Conservation (phyloP, 23 red algal genomes). For the Gracilaria gracilis region DNA sequence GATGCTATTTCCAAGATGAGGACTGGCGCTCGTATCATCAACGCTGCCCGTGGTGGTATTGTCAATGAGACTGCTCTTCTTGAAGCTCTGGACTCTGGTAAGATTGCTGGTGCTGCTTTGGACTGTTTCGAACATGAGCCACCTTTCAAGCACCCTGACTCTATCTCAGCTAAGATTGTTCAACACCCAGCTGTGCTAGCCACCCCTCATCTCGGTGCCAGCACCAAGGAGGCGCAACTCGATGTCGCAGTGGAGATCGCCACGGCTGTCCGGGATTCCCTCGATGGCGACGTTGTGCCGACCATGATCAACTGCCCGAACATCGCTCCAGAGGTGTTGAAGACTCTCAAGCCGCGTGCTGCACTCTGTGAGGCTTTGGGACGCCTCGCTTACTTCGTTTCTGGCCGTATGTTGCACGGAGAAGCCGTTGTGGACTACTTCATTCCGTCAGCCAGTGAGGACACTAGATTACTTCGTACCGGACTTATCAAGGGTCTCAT, state of each 20-base stretch:
- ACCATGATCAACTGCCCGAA: constrained; percentile 97
- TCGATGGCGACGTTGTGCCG: constrained; percentile 89
- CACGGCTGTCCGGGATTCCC: constrained; percentile 78
- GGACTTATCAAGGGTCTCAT: constrained; percentile 88
- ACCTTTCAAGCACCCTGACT: constrained; percentile 86
- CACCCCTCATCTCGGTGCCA: constrained; percentile 98
- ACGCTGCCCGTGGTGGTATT: constrained; percentile 95
- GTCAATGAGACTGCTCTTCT: constrained; percentile 92
- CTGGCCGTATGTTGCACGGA: constrained; percentile 66
- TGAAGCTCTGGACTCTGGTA: constrained; percentile 86
- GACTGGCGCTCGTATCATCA: constrained; percentile 82
- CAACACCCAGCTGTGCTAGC: constrained; percentile 88
- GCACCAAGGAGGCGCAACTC: constrained; percentile 90
- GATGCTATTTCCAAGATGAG: constrained; percentile 75
- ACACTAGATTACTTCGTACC: constrained; percentile 92
- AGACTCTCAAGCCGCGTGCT: constrained; percentile 82
- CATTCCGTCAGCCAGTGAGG: constrained; percentile 61
- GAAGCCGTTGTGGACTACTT: constrained; percentile 78
- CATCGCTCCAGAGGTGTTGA: constrained; percentile 83
- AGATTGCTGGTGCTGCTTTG: constrained; percentile 86
- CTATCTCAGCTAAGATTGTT: constrained; percentile 84
- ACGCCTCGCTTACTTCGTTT: constrained; percentile 76
- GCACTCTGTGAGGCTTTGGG: constrained; percentile 83
- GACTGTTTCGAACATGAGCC: constrained; percentile 96
- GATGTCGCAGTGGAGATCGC: constrained; percentile 98